Evolutionary conservation across 129 eudicot species (phyloP).

Genomic region (Glebionis coronaria): DNA sequence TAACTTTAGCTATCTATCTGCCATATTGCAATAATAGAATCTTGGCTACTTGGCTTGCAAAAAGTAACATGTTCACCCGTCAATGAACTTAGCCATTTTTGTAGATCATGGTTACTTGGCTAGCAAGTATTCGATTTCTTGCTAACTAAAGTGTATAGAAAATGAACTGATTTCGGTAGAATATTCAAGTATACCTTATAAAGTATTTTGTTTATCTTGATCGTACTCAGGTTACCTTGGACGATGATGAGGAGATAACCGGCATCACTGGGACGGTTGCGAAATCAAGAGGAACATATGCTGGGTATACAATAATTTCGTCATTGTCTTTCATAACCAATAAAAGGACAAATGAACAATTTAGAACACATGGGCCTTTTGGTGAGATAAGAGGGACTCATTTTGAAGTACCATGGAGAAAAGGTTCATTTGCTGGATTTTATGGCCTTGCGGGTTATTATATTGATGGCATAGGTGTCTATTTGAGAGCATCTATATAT

Average conservation of each 20-base stretch:
- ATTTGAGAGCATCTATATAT: constrained; percentile 2
- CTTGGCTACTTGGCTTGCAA: too few relatives aligned
- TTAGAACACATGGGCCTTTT: constrained; percentile 7
- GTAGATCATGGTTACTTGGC: too few relatives aligned
- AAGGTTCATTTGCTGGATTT: constrained; percentile 24
- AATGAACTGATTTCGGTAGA: background rate
- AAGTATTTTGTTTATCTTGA: background rate
- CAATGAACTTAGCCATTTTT: too few relatives aligned
- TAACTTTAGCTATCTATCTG: too few relatives aligned
- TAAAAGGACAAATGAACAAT: too few relatives aligned
- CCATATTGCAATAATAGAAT: too few relatives aligned
- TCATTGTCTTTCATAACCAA: constrained; percentile 15
- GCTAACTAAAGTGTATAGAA: background rate
- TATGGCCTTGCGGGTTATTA: constrained; percentile 14
- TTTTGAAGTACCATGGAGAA: constrained; percentile 15
- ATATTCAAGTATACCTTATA: background rate
- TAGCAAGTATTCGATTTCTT: too few relatives aligned
- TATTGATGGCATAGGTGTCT: constrained; percentile 22
- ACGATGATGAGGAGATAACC: background rate
- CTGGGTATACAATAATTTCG: background rate
- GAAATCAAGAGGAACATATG: constrained; percentile 1
- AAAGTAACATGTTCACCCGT: too few relatives aligned
- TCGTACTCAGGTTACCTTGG: constrained; percentile 2
- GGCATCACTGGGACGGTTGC: constrained; percentile 18
- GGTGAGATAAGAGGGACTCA: constrained; percentile 9